These are phyloP conservation scores for Pleochaeta shiraiana DNA, from an alignment of 2,329 filamentous ascomycete species.

Conservation along the genomic window DNA sequence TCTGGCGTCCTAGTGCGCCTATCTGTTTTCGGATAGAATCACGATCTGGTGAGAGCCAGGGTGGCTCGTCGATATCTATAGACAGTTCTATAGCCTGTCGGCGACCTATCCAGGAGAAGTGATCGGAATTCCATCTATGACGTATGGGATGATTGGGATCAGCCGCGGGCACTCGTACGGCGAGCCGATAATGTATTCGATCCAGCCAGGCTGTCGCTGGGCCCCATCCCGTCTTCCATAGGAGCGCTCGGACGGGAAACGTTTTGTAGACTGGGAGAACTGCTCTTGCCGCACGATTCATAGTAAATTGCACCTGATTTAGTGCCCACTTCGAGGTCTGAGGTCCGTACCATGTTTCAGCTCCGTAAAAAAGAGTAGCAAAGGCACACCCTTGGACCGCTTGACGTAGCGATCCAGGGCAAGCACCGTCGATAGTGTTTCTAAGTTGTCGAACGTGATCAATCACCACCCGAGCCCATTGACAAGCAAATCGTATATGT, in stretches of 20 bases:
- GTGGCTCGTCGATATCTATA: not conserved
- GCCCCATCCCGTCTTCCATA: not conserved
- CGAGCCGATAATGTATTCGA: not conserved
- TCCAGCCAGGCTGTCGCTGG: not conserved
- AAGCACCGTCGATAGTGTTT: not conserved
- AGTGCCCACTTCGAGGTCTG: not conserved
- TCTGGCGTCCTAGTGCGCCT: not conserved
- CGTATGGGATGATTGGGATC: not conserved
- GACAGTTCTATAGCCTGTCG: not conserved
- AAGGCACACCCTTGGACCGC: not conserved
- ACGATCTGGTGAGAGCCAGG: not conserved
- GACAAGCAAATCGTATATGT: not conserved
- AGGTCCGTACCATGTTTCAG: not conserved
- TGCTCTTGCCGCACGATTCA: conserved; percentile 1
- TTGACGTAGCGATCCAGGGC: not conserved
- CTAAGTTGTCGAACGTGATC: not conserved
- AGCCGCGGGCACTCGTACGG: not conserved
- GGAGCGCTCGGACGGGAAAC: not conserved
- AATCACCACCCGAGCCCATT: not conserved
- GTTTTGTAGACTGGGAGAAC: conserved; percentile 1
- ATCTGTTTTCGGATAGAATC: not conserved
- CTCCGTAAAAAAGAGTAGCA: not conserved
- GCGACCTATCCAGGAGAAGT: not conserved
- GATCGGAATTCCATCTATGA: not conserved
- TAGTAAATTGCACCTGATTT: not conserved